Evolutionary conservation across 805 yeast species (phyloP).

Genomic region (Kuraishia floccosa): DNA sequence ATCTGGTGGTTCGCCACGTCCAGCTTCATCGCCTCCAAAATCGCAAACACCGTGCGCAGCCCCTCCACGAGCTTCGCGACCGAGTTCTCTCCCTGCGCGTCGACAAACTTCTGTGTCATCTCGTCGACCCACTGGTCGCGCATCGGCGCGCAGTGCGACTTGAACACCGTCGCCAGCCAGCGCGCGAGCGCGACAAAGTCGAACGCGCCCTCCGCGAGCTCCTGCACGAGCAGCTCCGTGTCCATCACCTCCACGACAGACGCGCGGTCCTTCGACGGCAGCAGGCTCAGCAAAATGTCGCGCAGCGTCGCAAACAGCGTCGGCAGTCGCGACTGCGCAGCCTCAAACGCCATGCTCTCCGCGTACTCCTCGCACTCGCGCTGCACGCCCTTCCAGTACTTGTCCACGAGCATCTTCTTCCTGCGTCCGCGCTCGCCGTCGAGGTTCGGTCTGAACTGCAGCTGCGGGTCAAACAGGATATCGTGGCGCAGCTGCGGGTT

Average conservation of each 20-base stretch:
- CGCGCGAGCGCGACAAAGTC: conserved; percentile 59
- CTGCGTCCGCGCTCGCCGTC: conserved; percentile 86
- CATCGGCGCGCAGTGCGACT: conserved; percentile 93
- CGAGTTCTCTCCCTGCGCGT: conserved; percentile 30
- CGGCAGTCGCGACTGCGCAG: conserved; percentile 37
- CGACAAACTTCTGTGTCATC: conserved; percentile 52
- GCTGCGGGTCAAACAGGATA: conserved; percentile 81
- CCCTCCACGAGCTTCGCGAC: conserved; percentile 56
- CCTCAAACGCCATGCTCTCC: conserved; percentile 10
- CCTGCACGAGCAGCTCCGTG: conserved; percentile 65
- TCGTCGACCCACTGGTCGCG: conserved; percentile 83
- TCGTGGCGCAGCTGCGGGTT: conserved; percentile 93
- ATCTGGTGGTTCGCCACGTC: conserved; percentile 95
- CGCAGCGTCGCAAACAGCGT: conserved; percentile 67
- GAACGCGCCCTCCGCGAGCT: conserved; percentile 56
- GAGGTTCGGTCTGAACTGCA: conserved; percentile 83
- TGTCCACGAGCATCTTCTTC: conserved; percentile 65
- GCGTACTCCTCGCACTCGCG: conserved; percentile 26
- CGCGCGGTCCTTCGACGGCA: conserved; percentile 67
- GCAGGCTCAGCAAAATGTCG: conserved; percentile 60
- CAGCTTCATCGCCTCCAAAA: conserved; percentile 87
- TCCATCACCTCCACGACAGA: conserved; percentile 66
- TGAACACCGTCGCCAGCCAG: conserved; percentile 71
- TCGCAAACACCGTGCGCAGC: conserved; percentile 63
- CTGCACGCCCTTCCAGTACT: conserved; percentile 73